phyloP scores from a whole-genome alignment of 371 early-diverging fungal genomes.

The Syncephalastrum contaminatum region DNA sequence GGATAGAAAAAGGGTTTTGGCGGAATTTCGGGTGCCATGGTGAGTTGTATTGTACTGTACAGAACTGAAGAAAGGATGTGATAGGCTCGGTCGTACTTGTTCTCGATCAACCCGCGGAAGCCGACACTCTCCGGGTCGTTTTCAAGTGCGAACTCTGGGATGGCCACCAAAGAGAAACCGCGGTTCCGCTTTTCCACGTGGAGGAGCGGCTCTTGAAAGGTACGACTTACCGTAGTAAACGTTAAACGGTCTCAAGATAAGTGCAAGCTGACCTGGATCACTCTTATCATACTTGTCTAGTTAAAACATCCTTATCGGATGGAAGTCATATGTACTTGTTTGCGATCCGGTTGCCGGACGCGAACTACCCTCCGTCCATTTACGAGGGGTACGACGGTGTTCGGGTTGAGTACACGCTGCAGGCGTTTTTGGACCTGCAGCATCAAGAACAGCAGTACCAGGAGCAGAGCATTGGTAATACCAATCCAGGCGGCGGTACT shows the following conservation, averaged over 20 bases:
- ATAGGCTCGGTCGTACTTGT: conserved; percentile 39
- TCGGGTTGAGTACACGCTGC: conserved; percentile 36
- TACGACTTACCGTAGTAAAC: too few species aligned
- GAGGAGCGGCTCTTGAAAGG: too few species aligned
- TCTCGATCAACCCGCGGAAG: conserved; percentile 27
- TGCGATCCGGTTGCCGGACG: conserved; percentile 39
- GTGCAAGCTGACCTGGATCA: too few species aligned
- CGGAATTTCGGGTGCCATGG: neutral
- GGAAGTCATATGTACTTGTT: conserved; percentile 45
- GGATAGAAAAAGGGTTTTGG: too few species aligned
- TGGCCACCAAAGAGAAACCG: too few species aligned
- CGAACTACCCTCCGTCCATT: conserved; percentile 46
- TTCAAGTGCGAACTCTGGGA: conserved; percentile 34
- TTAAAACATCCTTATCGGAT: conserved; percentile 3
- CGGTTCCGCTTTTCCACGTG: too few species aligned
- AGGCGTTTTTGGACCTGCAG: conserved; percentile 30
- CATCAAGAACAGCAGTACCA: conserved; percentile 11
- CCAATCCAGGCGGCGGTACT: too few species aligned
- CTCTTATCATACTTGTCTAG: too few species aligned
- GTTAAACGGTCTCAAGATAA: too few species aligned
- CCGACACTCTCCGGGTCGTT: conserved; percentile 28
- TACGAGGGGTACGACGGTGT: conserved; percentile 31
- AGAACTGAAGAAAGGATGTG: neutral
- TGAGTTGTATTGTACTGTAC: neutral
- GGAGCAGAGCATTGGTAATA: too few species aligned